Evolutionary conservation across 371 early-diverging fungal species (phyloP).

Genomic region (Mortierella sp.): DNA sequence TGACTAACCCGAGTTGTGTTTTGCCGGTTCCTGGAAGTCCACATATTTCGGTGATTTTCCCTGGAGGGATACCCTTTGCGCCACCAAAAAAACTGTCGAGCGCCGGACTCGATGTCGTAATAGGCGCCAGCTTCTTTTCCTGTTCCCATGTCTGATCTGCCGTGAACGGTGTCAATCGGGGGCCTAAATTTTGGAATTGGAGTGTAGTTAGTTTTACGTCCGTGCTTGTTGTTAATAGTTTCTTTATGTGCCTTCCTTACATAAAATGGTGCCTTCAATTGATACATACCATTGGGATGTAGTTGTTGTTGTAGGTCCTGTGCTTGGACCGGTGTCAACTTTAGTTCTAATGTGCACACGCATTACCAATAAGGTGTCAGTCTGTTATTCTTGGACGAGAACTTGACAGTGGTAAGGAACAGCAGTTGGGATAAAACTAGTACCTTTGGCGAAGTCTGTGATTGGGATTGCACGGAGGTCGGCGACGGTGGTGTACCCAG

Average conservation of each 20-base stretch:
- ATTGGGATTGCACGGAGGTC: conserved; percentile 35
- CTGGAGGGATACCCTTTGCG: conserved; percentile 30
- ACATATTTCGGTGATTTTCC: conserved; percentile 55
- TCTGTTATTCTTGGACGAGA: neutral
- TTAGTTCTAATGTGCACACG: conserved; percentile 18
- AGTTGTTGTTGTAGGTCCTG: conserved; percentile 28
- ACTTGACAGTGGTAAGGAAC: neutral
- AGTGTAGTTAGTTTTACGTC: neutral
- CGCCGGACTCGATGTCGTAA: conserved; percentile 44
- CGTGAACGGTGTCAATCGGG: neutral
- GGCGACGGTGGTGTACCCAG: conserved; percentile 39
- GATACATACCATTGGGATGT: conserved; percentile 21
- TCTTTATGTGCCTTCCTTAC: neutral
- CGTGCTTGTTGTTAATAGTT: neutral
- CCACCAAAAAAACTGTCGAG: conserved; percentile 36
- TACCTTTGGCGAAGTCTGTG: conserved; percentile 26
- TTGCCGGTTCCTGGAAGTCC: conserved; percentile 65
- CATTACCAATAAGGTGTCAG: neutral
- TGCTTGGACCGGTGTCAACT: conserved; percentile 21
- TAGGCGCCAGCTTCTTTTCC: conserved; percentile 27
- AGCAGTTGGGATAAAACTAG: neutral
- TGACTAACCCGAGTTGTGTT: conserved; percentile 64
- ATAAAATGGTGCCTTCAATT: neutral
- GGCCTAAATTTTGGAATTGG: neutral
- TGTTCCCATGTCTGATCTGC: conserved; percentile 28